Conservation (phyloP, 441 rosid genomes). For the Cnidoscolus chayamansa region DNA sequence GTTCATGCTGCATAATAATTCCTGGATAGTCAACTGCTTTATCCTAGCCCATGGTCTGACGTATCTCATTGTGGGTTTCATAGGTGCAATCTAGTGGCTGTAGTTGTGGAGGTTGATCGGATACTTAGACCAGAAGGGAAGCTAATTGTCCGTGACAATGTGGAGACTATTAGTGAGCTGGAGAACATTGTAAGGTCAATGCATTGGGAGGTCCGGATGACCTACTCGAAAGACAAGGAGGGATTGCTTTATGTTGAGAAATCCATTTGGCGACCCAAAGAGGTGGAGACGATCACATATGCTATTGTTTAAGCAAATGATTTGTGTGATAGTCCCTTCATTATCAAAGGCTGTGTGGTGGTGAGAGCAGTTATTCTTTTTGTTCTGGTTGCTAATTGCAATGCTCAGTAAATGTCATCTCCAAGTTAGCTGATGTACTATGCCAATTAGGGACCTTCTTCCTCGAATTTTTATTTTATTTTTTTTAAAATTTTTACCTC, state of each 20-base stretch:
- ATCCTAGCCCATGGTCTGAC: neutral
- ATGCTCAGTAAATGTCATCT: constrained; percentile 20
- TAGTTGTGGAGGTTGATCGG: constrained; percentile 81
- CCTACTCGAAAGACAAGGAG: constrained; percentile 66
- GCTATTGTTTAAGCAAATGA: constrained; percentile 46
- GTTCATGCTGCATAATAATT: neutral
- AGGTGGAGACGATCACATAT: constrained; percentile 48
- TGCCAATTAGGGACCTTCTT: constrained; percentile 10
- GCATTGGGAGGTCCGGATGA: constrained; percentile 84
- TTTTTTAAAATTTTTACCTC: too few relatives aligned
- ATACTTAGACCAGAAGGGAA: constrained; percentile 83
- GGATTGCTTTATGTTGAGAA: constrained; percentile 79
- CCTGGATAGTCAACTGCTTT: neutral
- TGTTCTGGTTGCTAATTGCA: constrained; percentile 25
- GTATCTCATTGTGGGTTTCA: constrained; percentile 1
- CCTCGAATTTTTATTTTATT: too few relatives aligned
- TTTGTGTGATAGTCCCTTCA: neutral
- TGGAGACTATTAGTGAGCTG: constrained; percentile 50
- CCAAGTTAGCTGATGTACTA: constrained; percentile 19
- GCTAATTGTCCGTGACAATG: constrained; percentile 65
- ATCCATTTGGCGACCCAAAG: constrained; percentile 73
- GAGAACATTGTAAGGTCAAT: constrained; percentile 56
- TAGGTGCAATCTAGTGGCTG: constrained; percentile 68
- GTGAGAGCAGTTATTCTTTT: constrained; percentile 28
- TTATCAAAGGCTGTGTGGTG: neutral